Evolutionary conservation across 805 yeast species (phyloP).

Genomic region (Schwanniomyces vanrijiae): DNA sequence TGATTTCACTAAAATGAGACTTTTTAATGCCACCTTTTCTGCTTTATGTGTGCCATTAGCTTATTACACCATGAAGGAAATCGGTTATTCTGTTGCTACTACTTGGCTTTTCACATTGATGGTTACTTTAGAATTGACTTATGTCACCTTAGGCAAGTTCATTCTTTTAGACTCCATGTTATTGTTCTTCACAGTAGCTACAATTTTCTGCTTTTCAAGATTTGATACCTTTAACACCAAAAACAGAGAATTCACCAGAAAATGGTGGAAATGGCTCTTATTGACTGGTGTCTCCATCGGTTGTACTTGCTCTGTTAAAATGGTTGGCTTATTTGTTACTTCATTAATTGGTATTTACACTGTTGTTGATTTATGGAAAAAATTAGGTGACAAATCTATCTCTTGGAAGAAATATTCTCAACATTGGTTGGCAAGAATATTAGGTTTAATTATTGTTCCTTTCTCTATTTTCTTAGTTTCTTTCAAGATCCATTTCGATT

Average conservation of each 20-base stretch:
- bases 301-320: constrained; percentile 87
- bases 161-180: constrained; percentile 77
- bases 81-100: constrained; percentile 50
- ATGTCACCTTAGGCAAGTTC: constrained; percentile 69
- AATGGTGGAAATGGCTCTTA: constrained; percentile 94
- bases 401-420: constrained; percentile 47
- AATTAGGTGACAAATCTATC: constrained; percentile 67
- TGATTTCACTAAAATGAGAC: constrained; percentile 65
- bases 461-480: constrained; percentile 57
- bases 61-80: constrained; percentile 63
- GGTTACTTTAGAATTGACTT: constrained; percentile 68
- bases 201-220: constrained; percentile 69
- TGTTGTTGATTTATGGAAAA: constrained; percentile 80
- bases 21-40: constrained; percentile 69
- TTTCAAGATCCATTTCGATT: constrained; percentile 75
- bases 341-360: constrained; percentile 88
- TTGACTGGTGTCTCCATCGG: constrained; percentile 86
- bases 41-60: constrained; percentile 69
- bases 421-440: constrained; percentile 68
- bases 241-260: constrained; percentile 53
- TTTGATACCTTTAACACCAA: constrained; percentile 59
- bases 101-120: constrained; percentile 61
- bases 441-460: constrained; percentile 68
- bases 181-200: constrained; percentile 74
- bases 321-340: constrained; percentile 95